Base-by-base conservation (phyloP, 1,284 basidiomycete species). In the Irpex sp. region DNA sequence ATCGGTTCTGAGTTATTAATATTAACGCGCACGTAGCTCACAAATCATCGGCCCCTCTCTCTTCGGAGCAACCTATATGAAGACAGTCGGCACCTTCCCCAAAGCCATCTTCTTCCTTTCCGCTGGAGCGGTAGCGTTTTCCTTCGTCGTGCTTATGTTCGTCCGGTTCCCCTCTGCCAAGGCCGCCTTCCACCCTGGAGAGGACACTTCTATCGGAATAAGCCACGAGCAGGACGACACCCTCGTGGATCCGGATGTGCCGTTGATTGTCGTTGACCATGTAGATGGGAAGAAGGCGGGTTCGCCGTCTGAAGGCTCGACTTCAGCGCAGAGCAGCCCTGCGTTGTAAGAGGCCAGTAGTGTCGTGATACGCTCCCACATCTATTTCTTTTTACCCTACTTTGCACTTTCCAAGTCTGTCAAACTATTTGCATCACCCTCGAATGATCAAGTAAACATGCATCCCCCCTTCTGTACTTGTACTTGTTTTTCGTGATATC, bases 31-130 rank as follows among this genome's bases (percentile, higher is more conserved):
- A 13, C 57, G 21, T 69, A 84, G 85, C 65, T 77, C 79, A 36
- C 80, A 82, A 66, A 81, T 86, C 48, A 31, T 89, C 7, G 86
- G 87, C 0, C 88, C 89, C 0, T 74, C 84, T 8, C 19, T 89
- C 21, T 91, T 85, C 67, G 86, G 87, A 1, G 58, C 84, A 26
- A 78, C 85, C 13, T 91, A 84, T 70, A 77, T 85, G 70, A 81
- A 78, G 63, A 91, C 86, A 1, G 87, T 89, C 21, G 82, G 77
- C 4, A 80, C 76, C 4, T 83, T 82, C 69, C 87, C 87, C 4
- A 77, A 80, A 44, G 78, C 81, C 34, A 85, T 91, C 37, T 86
- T 88, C 72, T 76, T 82, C 63, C 72, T 85, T 34, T 77, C 80
- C 2, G 69, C 78, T 36, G 70, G 65, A 5, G 73, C 74, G 21